Evolutionary conservation across 1,284 basidiomycete species (phyloP), one percentile per base, ranked within the genome.

Genomic region (Neolentinus lepideus): DNA sequence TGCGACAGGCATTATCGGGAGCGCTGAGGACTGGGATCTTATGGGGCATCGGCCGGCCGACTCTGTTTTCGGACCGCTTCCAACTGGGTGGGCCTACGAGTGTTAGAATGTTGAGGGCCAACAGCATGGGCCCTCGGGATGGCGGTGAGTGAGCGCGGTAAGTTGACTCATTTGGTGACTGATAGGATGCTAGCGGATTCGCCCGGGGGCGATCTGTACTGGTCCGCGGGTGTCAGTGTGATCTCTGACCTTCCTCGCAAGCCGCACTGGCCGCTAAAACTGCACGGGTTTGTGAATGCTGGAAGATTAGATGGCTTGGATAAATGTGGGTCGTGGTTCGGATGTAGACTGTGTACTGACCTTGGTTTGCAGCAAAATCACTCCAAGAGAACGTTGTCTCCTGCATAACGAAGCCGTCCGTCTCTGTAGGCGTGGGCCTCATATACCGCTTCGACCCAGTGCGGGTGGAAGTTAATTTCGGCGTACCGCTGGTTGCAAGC

Each of bases 71-170:
- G 33, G 97, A 99, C 70, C 83, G 93, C 3, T 96, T 95, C 68
- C 94, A 96, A 63, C 79, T 98, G 0, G 97, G 96, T 26, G 97
- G 96, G 0, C 94, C 97, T 0, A 85, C 89, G n/a, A 91, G 84
- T 51, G 78, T 99, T 1, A 78, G 97, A 25, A 88, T 89, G 58
- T 98, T 98, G 76, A 84, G 83, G 57, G 77, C 84, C 26, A 95
- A 94, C 64, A 81, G 88, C 0, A 76, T 99, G 69, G 97, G 97
- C 0, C 86, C 91, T 1, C 80, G 83, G 29, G 92, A 96, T 64
- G 82, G 84, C 25, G 66, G 91, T 92, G 65, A 60, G 85, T 67
- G 19, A 57, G 6, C 16, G 56, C 11, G 27, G 51, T 14, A n/a
- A 51, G 22, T 51, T 29, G 1, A 19, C 16, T 4, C 4, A 8